A percentile compares a stretch with the other conserved stretches of the same genome.
phyloP scores from a whole-genome alignment of 768 basidiomycete species.

The Coprinopsis strossmayeri region DNA sequence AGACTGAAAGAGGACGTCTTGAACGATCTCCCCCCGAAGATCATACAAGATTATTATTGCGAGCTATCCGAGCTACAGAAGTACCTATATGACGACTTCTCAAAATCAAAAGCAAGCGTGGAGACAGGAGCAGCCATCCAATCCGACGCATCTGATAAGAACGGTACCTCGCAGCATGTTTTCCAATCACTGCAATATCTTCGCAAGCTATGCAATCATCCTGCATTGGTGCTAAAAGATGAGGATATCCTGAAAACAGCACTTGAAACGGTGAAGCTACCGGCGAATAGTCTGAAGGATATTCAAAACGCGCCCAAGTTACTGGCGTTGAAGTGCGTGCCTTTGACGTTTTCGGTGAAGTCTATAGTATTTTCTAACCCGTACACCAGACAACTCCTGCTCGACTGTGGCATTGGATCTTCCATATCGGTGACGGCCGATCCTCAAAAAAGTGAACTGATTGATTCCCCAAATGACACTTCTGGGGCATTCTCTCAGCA shows the following conservation, averaged over 20 bases:
- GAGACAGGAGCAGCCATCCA: conserved; percentile 63
- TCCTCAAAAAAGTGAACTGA: conserved; percentile 58
- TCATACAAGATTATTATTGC: conserved; percentile 99
- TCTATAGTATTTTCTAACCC: neutral
- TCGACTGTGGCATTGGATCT: conserved; percentile 90
- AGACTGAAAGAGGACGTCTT: conserved; percentile 97
- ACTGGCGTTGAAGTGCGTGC: conserved; percentile 74
- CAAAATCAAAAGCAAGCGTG: conserved; percentile 63
- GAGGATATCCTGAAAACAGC: conserved; percentile 50
- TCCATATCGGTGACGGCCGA: conserved; percentile 37
- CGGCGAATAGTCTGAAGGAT: conserved; percentile 51
- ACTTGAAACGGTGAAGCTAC: conserved; percentile 47
- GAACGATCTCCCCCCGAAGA: conserved; percentile 94
- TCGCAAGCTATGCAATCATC: conserved; percentile 97
- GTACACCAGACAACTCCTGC: conserved; percentile 72
- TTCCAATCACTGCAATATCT: conserved; percentile 98
- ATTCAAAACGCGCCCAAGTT: conserved; percentile 93
- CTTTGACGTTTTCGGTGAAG: neutral
- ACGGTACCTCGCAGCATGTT: conserved; percentile 62
- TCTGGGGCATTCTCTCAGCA: conserved; percentile 80
- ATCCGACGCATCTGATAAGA: conserved; percentile 31
- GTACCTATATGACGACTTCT: conserved; percentile 90
- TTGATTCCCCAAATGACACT: conserved; percentile 50
- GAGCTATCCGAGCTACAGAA: conserved; percentile 95
- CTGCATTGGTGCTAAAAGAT: conserved; percentile 82